Base-by-base conservation (phyloP, 2,329 filamentous ascomycete species). In the Ascochyta fabae region DNA sequence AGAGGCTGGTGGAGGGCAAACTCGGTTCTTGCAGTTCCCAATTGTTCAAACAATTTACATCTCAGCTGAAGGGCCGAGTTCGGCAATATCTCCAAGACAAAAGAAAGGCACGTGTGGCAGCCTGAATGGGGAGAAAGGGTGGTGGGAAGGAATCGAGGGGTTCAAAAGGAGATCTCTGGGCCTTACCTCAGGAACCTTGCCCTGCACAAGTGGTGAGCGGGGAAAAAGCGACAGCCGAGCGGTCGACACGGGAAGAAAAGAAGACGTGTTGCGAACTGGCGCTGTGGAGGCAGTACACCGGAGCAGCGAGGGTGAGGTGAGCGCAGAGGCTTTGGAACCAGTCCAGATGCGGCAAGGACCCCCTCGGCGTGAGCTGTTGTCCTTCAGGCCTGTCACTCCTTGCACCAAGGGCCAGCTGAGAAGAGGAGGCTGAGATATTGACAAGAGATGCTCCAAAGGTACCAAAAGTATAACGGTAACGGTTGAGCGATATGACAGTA, bases 141-240 rank as follows among this genome's bases (percentile, higher is more conserved):
- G 62, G 40, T 48, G 43, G 48, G 48, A 59, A 42, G 55, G 51
- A 49, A 59, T 53, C 43, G 53, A 53, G 54, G 47, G 52, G 48
- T 47, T 44, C 36, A 31, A 35, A 60, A 59, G 36, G 53, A 59
- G 56, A 59, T 58, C 44, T 48, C 50, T 48, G 52, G 29, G 64
- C 64, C 70, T 73, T 71, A 72, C 69, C 65, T 69, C 54, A 46
- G 59, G 55, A 59, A 39, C 51, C 36, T 49, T 53, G 59, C 44
- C 44, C 52, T 57, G 63, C 54, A 64, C 62, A 61, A 61, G 65
- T 59, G 60, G 65, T 58, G 63, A 61, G 68, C 64, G 63, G 64
- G 65, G 64, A 65, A 62, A 53, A 48, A 38, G 58, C 52, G 58
- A 64, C 60, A 65, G 58, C 55, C 54, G 55, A 43, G 55, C 58